Percentiles rank a stretch among this genome's conserved stretches.
These are phyloP conservation scores for Peronospora farinosa DNA, from an alignment of 352 stramenopile species.

Conservation along the genomic window DNA sequence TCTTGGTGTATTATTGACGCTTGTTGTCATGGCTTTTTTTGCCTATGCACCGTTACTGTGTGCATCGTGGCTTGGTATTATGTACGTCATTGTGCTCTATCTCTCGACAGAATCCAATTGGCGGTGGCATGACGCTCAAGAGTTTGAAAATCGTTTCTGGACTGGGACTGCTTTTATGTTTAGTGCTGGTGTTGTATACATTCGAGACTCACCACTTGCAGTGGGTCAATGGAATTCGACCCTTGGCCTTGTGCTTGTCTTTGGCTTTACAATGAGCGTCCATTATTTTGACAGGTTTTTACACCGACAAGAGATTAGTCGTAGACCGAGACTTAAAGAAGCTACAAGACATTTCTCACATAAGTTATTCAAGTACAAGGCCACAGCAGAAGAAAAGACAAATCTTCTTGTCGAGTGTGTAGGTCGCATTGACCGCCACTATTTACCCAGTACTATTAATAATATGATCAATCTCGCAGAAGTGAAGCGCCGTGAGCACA, in stretches of 20 bases:
- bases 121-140: slow-evolving; percentile 85
- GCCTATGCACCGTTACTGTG: slow-evolving; percentile 74
- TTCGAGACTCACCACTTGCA: slow-evolving; percentile 89
- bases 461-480: slow-evolving; percentile 81
- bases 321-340: slow-evolving; percentile 48
- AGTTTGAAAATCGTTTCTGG: slow-evolving; percentile 98
- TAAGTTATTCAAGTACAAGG: slow-evolving; percentile 81
- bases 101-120: slow-evolving; percentile 79
- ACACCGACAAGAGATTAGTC: slow-evolving; percentile 67
- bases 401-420: slow-evolving; percentile 70
- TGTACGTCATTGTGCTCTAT: slow-evolving; percentile 80
- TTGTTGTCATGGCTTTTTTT: slow-evolving; percentile 79
- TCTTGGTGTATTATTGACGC: slow-evolving; percentile 47
- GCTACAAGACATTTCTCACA: slow-evolving; percentile 42
- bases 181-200: slow-evolving; percentile 89
- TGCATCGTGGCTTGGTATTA: slow-evolving; percentile 69
- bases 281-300: slow-evolving; percentile 82
- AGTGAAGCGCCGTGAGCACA: slow-evolving; percentile 85
- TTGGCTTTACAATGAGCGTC: slow-evolving; percentile 69
- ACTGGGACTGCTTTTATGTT: slow-evolving; percentile 92
- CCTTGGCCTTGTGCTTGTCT: slow-evolving; percentile 69
- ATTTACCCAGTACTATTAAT: slow-evolving; percentile 84
- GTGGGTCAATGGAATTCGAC: slow-evolving; percentile 68
- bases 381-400: slow-evolving; percentile 73
- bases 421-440: slow-evolving; percentile 69